Percentiles rank a stretch among this genome's conserved stretches.
Conservation (phyloP, 2,329 filamentous ascomycete species). For the Aspergillus unguis region DNA sequence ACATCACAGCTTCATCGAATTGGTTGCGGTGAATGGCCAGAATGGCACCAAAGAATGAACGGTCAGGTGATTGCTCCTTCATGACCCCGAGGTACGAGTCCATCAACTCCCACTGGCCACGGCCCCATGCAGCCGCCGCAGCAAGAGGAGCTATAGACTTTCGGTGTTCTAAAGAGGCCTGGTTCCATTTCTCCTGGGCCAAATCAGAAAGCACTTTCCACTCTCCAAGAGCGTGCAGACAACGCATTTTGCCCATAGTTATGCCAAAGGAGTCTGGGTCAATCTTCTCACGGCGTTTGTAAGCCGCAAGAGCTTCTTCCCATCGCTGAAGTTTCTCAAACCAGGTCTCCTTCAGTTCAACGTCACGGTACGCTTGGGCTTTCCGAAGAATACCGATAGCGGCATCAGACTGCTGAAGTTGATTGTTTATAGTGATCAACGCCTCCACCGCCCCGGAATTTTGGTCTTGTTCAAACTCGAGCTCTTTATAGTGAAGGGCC, state of each 20-base stretch:
- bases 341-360: constrained; percentile 96
- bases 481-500: constrained; percentile 95
- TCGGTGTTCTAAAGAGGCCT: constrained; percentile 81
- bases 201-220: constrained; percentile 91
- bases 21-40: constrained; percentile 92
- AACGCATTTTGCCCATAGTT: constrained; percentile 99
- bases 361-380: constrained; percentile 92
- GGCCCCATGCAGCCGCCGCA: constrained; percentile 92
- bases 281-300: constrained; percentile 78
- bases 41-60: constrained; percentile 97
- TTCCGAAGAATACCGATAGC: constrained; percentile 96
- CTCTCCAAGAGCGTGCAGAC: constrained; percentile 91
- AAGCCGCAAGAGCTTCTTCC: constrained; percentile 93
- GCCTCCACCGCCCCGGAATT: constrained; percentile 94
- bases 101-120: constrained; percentile 97
- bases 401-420: constrained; percentile 96
- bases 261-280: constrained; percentile 82
- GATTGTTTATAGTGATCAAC: constrained; percentile 98
- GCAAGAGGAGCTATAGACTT: constrained; percentile 89
- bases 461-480: constrained; percentile 97
- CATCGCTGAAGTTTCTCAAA: constrained; percentile 97
- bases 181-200: constrained; percentile 90
- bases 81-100: constrained; percentile 94
- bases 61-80: constrained; percentile 87
- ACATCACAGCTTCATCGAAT: constrained; percentile 82